Conservation (phyloP, 306 rosid species). For the Amphicarpaea edgeworthii region DNA sequence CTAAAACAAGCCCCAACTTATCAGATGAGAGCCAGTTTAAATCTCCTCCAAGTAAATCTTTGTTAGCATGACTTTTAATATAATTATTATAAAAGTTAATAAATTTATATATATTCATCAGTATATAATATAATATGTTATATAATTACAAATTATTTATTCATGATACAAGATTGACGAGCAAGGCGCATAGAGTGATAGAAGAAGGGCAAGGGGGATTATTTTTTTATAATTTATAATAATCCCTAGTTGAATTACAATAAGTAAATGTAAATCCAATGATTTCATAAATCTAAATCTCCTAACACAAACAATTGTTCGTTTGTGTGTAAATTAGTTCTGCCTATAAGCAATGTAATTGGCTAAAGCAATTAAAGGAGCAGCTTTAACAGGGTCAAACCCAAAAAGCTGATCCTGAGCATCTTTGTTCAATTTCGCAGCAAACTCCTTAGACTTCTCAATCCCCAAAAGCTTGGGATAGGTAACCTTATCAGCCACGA, state of each 20-base stretch:
- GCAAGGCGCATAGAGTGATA: background rate
- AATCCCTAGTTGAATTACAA: conserved; percentile 8
- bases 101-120: no score
- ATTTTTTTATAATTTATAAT: conserved; percentile 20
- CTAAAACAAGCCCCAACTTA: conserved; percentile 2
- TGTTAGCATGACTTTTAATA: no score
- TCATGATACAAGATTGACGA: conserved; percentile 8
- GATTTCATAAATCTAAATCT: conserved; percentile 21
- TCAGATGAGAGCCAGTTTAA: no score
- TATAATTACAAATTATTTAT: conserved; percentile 17
- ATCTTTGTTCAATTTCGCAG: conserved; percentile 69
- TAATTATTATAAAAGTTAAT: no score
- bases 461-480: conserved; percentile 84
- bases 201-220: background rate
- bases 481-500: conserved; percentile 84
- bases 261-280: background rate
- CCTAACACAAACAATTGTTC: conserved; percentile 11
- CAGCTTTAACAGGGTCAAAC: conserved; percentile 67
- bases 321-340: conserved; percentile 40
- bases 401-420: conserved; percentile 68
- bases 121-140: conserved; percentile 12
- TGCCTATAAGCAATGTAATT: conserved; percentile 79
- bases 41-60: no score
- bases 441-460: conserved; percentile 76
- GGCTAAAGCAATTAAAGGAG: conserved; percentile 79